phyloP scores from a whole-genome alignment of 2,329 filamentous ascomycete species.

The Talaromyces sp. region DNA sequence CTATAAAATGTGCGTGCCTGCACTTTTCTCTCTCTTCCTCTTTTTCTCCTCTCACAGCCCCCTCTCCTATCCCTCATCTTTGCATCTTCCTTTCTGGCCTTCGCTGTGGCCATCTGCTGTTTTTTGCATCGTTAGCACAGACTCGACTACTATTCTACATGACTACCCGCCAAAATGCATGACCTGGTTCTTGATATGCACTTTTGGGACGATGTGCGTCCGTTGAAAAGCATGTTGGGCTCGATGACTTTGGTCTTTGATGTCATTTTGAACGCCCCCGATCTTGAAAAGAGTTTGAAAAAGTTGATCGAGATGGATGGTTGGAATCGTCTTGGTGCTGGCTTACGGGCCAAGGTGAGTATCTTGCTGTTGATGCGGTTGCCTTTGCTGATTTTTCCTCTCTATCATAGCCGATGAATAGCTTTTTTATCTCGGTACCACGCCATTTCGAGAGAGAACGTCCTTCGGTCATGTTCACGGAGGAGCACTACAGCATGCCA shows the following conservation, averaged over 20 bases:
- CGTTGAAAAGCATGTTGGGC: slow-evolving; percentile 1
- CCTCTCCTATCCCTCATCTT: background rate
- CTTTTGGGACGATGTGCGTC: slow-evolving; percentile 1
- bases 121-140: background rate
- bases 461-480: background rate
- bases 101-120: background rate
- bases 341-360: background rate
- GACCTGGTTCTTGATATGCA: background rate
- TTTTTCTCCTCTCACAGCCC: background rate
- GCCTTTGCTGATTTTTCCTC: background rate
- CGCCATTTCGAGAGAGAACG: background rate
- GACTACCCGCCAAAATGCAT: background rate
- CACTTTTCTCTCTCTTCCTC: background rate
- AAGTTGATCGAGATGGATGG: background rate
- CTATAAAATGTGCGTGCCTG: no score
- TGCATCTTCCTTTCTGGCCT: background rate
- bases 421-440: background rate
- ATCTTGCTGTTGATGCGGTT: background rate
- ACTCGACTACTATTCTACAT: background rate
- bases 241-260: slow-evolving; percentile 3
- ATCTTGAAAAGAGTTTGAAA: background rate
- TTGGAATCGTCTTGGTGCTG: slow-evolving; percentile 2
- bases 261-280: background rate
- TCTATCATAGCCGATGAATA: background rate
- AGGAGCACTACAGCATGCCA: background rate